Evolutionary conservation across 768 basidiomycete genomes (phyloP).

Genomic region (Mrakia frigida): DNA sequence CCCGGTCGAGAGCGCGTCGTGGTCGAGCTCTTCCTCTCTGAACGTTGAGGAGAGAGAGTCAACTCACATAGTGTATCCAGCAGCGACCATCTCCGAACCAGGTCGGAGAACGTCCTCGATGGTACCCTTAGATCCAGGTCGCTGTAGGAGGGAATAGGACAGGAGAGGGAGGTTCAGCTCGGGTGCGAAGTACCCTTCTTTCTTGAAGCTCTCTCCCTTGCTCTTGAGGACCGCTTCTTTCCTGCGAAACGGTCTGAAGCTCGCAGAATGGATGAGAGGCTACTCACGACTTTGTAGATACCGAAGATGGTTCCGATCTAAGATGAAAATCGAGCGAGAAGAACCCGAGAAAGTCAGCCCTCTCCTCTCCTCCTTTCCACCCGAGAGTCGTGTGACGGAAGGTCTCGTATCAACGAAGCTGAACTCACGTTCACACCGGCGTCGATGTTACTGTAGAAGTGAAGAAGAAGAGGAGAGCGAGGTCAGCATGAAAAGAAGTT

Average conservation of each 20-base stretch:
- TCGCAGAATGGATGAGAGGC: not conserved
- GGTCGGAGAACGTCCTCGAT: slow-evolving; percentile 85
- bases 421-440: slow-evolving; percentile 83
- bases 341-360: not conserved
- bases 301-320: slow-evolving; percentile 75
- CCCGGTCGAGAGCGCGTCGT: not conserved
- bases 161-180: not conserved
- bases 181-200: not conserved
- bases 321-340: not conserved
- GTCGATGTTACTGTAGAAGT: slow-evolving; percentile 69
- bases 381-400: not conserved
- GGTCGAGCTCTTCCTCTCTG: not conserved
- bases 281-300: slow-evolving; percentile 79
- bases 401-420: not conserved
- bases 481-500: not conserved
- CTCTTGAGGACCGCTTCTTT: not conserved
- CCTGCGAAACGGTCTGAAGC: too few species aligned
- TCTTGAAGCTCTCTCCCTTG: not conserved
- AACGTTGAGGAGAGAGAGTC: not conserved
- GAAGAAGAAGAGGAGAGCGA: not conserved
- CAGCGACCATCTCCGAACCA: slow-evolving; percentile 94
- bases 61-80: slow-evolving; percentile 89
- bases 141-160: slow-evolving; percentile 48
- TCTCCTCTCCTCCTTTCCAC: not conserved
- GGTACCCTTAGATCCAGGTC: slow-evolving; percentile 68